Conservation (phyloP, 192 early-diverging fungal genomes). For the Podila minutissima region DNA sequence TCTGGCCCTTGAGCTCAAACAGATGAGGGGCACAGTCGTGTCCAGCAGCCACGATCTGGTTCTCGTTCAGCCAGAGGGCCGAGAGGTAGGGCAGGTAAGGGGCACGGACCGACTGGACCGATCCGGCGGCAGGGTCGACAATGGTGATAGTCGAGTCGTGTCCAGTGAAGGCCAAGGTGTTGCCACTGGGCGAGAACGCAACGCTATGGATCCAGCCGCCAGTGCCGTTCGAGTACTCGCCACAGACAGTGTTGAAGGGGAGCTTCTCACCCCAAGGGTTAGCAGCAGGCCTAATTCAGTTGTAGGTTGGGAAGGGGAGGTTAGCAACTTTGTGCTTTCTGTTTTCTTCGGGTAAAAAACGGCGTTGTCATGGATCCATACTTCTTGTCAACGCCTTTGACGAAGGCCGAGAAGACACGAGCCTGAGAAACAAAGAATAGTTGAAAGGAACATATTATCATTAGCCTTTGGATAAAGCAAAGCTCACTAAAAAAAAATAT, state of each 20-base stretch:
- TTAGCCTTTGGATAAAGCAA: neutral
- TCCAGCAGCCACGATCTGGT: conserved; percentile 86
- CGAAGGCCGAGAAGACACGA: conserved; percentile 94
- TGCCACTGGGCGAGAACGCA: conserved; percentile 91
- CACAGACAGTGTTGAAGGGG: conserved; percentile 92
- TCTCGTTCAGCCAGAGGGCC: conserved; percentile 80
- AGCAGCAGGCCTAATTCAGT: conserved; percentile 64
- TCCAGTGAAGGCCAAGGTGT: conserved; percentile 83
- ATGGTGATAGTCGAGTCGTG: conserved; percentile 92
- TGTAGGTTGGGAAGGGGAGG: neutral
- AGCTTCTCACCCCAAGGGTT: conserved; percentile 94
- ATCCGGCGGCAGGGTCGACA: conserved; percentile 69
- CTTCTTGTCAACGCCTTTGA: conserved; percentile 95
- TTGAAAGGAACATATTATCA: neutral
- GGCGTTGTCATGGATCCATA: conserved; percentile 15
- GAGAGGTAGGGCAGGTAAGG: conserved; percentile 80
- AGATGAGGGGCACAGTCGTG: conserved; percentile 95
- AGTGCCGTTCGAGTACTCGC: conserved; percentile 77
- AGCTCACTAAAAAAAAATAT: neutral
- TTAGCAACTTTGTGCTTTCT: too few species aligned
- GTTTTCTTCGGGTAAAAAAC: neutral
- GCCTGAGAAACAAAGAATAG: conserved; percentile 56
- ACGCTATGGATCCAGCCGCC: conserved; percentile 96
- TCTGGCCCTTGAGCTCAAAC: conserved; percentile 63
- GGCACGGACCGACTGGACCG: conserved; percentile 67